Evolutionary conservation across 2,329 filamentous ascomycete genomes (phyloP).

Genomic region (Fusarium liriodendri): DNA sequence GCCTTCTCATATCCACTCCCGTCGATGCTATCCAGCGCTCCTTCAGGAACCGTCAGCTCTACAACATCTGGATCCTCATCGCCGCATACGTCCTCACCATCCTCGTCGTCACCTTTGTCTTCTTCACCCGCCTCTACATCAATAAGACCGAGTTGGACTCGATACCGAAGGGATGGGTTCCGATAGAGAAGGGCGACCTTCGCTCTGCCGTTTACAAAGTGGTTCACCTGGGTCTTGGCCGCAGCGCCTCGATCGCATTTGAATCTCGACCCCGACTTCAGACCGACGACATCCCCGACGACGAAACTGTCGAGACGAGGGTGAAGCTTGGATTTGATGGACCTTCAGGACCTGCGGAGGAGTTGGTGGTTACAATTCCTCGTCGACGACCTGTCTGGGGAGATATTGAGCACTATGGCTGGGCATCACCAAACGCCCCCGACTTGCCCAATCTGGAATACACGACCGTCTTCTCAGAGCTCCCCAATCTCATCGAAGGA

Average conservation of each 20-base stretch:
- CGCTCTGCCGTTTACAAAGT: constrained; percentile 79
- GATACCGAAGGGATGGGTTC: constrained; percentile 89
- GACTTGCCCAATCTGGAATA: constrained; percentile 88
- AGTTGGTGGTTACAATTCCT: constrained; percentile 60
- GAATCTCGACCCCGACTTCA: constrained; percentile 58
- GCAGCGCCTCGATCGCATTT: constrained; percentile 85
- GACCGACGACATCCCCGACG: constrained; percentile 28
- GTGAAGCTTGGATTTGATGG: constrained; percentile 45
- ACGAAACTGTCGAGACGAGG: constrained; percentile 30
- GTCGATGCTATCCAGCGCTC: constrained; percentile 85
- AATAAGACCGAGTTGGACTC: constrained; percentile 81
- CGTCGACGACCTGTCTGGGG: constrained; percentile 76
- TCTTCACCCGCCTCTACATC: constrained; percentile 86
- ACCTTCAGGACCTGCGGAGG: constrained; percentile 51
- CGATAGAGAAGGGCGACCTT: constrained; percentile 87
- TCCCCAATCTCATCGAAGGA: constrained; percentile 91
- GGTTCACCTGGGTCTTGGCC: constrained; percentile 76
- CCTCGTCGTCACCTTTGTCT: constrained; percentile 78
- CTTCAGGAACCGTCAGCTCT: constrained; percentile 71
- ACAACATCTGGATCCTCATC: constrained; percentile 86
- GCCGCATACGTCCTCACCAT: constrained; percentile 81
- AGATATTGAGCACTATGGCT: constrained; percentile 85
- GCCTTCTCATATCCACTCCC: constrained; percentile 82
- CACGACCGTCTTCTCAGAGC: constrained; percentile 80
- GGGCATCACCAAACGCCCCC: constrained; percentile 81